Base-by-base conservation (phyloP, 495 filamentous ascomycete species). In the Melanomma pulvis-pyrius region DNA sequence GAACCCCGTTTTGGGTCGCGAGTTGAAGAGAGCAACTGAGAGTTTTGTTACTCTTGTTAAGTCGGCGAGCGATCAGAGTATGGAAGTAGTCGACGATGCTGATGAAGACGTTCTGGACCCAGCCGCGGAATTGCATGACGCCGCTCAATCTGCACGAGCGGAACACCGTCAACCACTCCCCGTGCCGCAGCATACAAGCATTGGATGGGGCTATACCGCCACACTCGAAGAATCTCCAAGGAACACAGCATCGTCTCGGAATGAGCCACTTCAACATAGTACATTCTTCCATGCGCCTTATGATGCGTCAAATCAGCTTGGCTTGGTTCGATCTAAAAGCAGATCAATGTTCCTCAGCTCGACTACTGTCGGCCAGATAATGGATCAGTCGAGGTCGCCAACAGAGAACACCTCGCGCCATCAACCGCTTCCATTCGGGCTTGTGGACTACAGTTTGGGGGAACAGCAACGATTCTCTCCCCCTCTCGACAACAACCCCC, bases 1-100 rank as follows among this genome's bases (percentile, higher is more conserved):
- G 41, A 70, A 72, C 52, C 74, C 78, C 3, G 64, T 69, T 63
- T 65, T 82, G 56, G 74, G 68, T 19, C 65, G 68, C 52, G 77
- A 75, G 41, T 71, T 86, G 39, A 79, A 81, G 58, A 69, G 76
- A 54, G 78, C 81, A 26, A 82, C 80, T 11, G 78, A 82, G 59
- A 76, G 75, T 39, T 80, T 83, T 50, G 74, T 81, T 8, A 75
- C 74, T 36, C 77, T 81, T 53, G 81, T 80, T 8, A 76, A 79
- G 24, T 30, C 59, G 39, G 76, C 73, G 15, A 71, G 73, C 19
- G 73, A 72, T 21, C 58, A 61, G 2, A 65, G 60, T 26, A 63
- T 70, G 11, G 71, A 73, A 3, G 76, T 74, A 28, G 74, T 77
- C 30, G 76, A 80, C 12, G 73, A 73, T 1, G 25, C 24, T 50